Conservation (phyloP, 495 filamentous ascomycete species). For the Amphirosellinia nigrospora region DNA sequence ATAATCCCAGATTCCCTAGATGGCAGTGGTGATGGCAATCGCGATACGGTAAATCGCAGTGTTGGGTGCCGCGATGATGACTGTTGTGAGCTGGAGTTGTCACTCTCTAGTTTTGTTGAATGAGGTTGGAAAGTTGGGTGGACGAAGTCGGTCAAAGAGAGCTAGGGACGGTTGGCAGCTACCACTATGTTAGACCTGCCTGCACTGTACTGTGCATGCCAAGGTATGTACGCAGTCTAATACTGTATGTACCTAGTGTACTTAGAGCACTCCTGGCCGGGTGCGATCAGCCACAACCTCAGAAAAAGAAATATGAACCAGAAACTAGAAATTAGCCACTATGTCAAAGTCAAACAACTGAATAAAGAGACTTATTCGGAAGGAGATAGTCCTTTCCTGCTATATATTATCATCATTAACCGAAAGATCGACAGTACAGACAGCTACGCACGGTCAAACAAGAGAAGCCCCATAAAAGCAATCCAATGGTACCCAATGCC, state of each 20-base stretch:
- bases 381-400: too few species aligned
- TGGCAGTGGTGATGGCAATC: constrained; percentile 7
- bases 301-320: neutral
- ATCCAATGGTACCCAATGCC: neutral
- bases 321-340: neutral
- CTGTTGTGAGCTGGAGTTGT: constrained; percentile 8
- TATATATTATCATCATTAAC: too few species aligned
- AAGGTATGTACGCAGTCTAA: neutral
- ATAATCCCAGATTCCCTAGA: constrained; percentile 1
- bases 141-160: constrained; percentile 15
- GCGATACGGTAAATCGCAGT: constrained; percentile 1
- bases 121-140: constrained; percentile 23
- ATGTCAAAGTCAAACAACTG: neutral
- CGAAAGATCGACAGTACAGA: neutral
- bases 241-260: neutral
- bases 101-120: constrained; percentile 18
- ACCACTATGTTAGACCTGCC: too few species aligned
- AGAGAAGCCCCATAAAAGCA: neutral
- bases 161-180: constrained; percentile 2
- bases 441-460: neutral
- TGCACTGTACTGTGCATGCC: neutral
- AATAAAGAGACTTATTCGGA: neutral
- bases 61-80: constrained; percentile 7
- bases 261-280: too few species aligned
- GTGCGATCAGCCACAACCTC: neutral